Percentiles rank a stretch among this genome's conserved stretches.
Conservation (phyloP, 345 rosid genomes). For the Euphorbia tirucalli region DNA sequence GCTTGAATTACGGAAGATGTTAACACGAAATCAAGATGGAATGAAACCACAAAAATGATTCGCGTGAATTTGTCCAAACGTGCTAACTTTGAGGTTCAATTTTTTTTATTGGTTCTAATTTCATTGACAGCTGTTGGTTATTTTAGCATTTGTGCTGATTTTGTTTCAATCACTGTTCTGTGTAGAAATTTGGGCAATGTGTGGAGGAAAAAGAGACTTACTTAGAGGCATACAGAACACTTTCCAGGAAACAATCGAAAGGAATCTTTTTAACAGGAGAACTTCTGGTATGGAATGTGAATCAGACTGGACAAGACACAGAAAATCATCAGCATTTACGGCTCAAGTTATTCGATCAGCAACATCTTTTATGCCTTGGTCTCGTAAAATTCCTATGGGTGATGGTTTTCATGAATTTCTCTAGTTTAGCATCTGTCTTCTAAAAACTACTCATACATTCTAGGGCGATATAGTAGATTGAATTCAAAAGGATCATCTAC, state of each 20-base stretch:
- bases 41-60: too few relatives aligned
- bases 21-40: not conserved
- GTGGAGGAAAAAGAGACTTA: conserved; percentile 34
- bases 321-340: conserved; percentile 48
- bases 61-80: not conserved
- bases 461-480: conserved; percentile 28
- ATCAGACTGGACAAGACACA: conserved; percentile 52
- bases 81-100: too few relatives aligned
- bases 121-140: not conserved
- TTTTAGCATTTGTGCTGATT: conserved; percentile 5
- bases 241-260: conserved; percentile 21
- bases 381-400: conserved; percentile 77
- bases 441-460: conserved; percentile 28
- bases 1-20: not conserved
- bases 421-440: conserved; percentile 29
- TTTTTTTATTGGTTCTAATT: not conserved
- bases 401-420: conserved; percentile 77
- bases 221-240: conserved; percentile 30
- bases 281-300: conserved; percentile 75
- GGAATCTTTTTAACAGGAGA: conserved; percentile 27
- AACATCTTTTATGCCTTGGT: conserved; percentile 69
- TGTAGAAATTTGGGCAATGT: conserved; percentile 55
- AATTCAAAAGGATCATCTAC: conserved; percentile 23
- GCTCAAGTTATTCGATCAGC: conserved; percentile 61
- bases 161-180: not conserved